A percentile compares a stretch with the other conserved stretches of the same genome.
Conservation (phyloP, 768 basidiomycete genomes). For the Calvatia gigantea region DNA sequence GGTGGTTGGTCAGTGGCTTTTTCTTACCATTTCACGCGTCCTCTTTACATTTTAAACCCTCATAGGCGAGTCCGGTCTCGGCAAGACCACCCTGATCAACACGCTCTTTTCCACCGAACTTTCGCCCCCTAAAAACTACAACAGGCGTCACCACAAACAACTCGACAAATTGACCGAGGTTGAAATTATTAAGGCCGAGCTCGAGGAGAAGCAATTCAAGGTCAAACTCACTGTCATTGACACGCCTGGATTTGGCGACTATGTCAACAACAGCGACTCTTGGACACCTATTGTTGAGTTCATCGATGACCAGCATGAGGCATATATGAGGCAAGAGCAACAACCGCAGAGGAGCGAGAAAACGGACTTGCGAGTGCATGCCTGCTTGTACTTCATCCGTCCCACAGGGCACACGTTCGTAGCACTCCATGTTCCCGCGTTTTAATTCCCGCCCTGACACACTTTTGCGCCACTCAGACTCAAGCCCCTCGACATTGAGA, state of each 20-base stretch:
- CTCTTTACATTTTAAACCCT: not conserved
- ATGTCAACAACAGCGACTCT: conserved; percentile 99
- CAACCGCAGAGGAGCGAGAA: conserved; percentile 95
- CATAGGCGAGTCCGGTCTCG: conserved; percentile 92
- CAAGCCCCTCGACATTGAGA: conserved; percentile 97
- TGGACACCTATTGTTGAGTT: conserved; percentile 99
- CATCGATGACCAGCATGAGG: conserved; percentile 94
- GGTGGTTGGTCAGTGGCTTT: conserved; percentile 80
- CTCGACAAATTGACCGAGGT: conserved; percentile 98
- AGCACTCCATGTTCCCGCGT: conserved; percentile 7
- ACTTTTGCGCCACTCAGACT: conserved; percentile 42
- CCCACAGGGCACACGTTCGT: conserved; percentile 95
- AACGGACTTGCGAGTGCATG: conserved; percentile 93
- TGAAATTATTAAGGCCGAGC: conserved; percentile 98
- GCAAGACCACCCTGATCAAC: conserved; percentile 98
- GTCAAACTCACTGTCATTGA: conserved; percentile 99
- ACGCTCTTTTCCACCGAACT: conserved; percentile 98
- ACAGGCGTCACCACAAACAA: conserved; percentile 86
- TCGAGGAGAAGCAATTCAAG: conserved; percentile 98
- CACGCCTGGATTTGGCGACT: conserved; percentile 99
- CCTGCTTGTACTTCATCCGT: conserved; percentile 95
- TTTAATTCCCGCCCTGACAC: conserved; percentile 4
- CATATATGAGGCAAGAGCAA: conserved; percentile 97
- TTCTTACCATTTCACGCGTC: not conserved
- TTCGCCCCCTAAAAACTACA: conserved; percentile 88